phyloP scores from a whole-genome alignment of 148 eudicot species.

The Fagopyrum tataricum region DNA sequence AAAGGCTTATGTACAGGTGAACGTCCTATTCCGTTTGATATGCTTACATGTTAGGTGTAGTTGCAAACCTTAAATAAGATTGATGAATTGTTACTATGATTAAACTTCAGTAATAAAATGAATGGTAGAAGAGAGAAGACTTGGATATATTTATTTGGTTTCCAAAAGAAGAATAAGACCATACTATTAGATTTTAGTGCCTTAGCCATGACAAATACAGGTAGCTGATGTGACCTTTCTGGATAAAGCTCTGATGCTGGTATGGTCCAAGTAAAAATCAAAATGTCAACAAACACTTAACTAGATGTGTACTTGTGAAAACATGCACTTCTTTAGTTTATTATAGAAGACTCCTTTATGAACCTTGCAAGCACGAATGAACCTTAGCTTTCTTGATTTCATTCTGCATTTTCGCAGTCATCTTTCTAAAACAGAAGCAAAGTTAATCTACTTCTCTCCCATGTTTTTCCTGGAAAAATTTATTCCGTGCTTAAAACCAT shows the following conservation, averaged over 20 bases:
- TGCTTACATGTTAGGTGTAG: not conserved
- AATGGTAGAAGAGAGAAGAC: not conserved
- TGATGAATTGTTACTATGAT: not conserved
- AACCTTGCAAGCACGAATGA: not conserved
- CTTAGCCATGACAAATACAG: not conserved
- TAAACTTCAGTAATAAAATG: not conserved
- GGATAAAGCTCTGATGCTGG: not conserved
- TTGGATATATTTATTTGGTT: not conserved
- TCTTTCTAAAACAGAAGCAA: not conserved
- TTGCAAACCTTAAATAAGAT: not conserved
- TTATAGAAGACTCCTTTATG: not conserved
- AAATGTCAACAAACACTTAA: not conserved
- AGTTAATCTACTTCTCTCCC: not conserved
- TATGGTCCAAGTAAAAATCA: not conserved
- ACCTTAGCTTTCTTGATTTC: not conserved
- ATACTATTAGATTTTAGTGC: not conserved
- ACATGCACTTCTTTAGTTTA: not conserved
- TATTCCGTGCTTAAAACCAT: not conserved
- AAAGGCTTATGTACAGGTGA: conserved; percentile 93
- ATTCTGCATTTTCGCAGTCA: not conserved
- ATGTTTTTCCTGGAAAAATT: not conserved
- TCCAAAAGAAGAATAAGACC: not conserved
- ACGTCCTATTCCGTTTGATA: not conserved
- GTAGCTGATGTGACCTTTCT: not conserved
- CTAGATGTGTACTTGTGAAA: not conserved